Evolutionary conservation across 2,329 filamentous ascomycete species (phyloP), one percentile per base, ranked within the genome.

Genomic region (Domatiomyces catenatus): DNA sequence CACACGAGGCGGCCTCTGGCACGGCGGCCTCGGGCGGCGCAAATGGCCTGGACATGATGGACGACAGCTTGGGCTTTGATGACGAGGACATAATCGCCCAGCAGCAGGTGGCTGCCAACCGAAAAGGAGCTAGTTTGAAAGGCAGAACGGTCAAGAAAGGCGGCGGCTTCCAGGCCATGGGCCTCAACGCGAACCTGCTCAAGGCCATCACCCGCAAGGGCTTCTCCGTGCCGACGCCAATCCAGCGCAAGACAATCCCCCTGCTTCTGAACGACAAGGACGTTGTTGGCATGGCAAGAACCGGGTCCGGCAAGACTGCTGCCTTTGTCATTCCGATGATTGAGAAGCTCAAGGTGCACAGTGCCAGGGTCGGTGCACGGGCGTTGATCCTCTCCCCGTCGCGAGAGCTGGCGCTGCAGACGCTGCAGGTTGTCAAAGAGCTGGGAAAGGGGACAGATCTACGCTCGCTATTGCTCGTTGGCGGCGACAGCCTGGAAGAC

Each of bases 241-340:
- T 98, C 67, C 92, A 98, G 71, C 80, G 92, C 59, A 96, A 96
- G 69, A 86, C 92, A 1, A 94, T 98, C 46, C 93, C 92, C 3
- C 73, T 96, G 50, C 80, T 98, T 50, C 74, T 96, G 59, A 85
- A 93, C 54, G 79, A 84, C 49, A 86, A 88, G 68, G 92, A 98
- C 75, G 86, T 96, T n/a, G 90, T 98, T 20, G 93, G 89, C 58
- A 98, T 98, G 92, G 92, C 92, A 6, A 77, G 93, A 58, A 98
- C 93, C n/a, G 92, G 92, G 64, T 96, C 89, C 18, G 92, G 92
- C 71, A 98, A 98, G 73, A 98, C 93, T 1, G 92, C 89, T 1
- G 92, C 92, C 19, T 98, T 98, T 66, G 88, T 96, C 22, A 93
- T 98, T 57, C 92, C 92, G 44, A 94, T 98, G 90, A 88, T 98